phyloP scores from a whole-genome alignment of 768 basidiomycete genomes.

The Xerocomus spinulosus region DNA sequence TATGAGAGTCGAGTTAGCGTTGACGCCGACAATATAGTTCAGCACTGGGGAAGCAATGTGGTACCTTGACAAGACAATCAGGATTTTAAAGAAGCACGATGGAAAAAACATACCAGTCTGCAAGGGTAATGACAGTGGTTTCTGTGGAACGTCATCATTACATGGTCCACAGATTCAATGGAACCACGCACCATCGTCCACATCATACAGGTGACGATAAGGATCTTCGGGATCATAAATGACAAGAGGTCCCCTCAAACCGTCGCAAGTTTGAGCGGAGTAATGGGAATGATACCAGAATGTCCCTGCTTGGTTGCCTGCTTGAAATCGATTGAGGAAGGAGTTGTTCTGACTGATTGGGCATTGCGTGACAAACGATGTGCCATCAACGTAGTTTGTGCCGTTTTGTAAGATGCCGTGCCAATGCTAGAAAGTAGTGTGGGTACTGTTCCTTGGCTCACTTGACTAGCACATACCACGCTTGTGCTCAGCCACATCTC shows the following conservation, averaged over 20 bases:
- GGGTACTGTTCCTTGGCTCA: background rate
- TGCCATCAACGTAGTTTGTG: constrained; percentile 44
- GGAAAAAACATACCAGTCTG: constrained; percentile 20
- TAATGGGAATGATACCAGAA: constrained; percentile 37
- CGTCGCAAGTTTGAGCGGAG: constrained; percentile 38
- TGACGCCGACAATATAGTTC: constrained; percentile 14
- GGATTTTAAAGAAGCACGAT: background rate
- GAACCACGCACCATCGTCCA: constrained; percentile 38
- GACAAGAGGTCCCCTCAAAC: constrained; percentile 36
- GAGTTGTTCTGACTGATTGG: constrained; percentile 24
- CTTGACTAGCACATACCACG: constrained; percentile 27
- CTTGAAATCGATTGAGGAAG: constrained; percentile 22
- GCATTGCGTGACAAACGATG: constrained; percentile 35
- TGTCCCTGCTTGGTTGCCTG: constrained; percentile 24
- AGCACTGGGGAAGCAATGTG: constrained; percentile 17
- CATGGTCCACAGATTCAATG: background rate
- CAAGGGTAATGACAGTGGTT: constrained; percentile 22
- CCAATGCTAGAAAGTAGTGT: constrained; percentile 42
- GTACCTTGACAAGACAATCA: constrained; percentile 16
- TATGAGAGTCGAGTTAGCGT: constrained; percentile 25
- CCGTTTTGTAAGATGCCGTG: constrained; percentile 47
- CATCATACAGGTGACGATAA: constrained; percentile 34
- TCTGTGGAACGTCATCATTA: constrained; percentile 10
- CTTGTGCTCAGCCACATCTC: constrained; percentile 50
- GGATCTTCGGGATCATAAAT: constrained; percentile 43